Evolutionary conservation across 2,329 filamentous ascomycete species (phyloP).

Genomic region (Colletotrichum filicis): DNA sequence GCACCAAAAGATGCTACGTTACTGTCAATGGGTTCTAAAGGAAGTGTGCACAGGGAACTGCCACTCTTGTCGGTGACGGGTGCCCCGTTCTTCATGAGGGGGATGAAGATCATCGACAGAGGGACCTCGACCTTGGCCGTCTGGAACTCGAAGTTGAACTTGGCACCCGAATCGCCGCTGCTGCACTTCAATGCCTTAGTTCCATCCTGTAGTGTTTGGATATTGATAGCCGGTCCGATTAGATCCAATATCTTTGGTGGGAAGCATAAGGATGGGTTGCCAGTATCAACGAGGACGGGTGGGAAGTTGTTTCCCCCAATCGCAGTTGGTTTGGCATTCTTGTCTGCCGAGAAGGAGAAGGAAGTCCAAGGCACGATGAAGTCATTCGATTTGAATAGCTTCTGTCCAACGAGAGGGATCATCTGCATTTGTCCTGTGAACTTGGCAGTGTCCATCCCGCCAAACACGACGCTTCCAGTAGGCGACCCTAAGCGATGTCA

Average conservation of each 20-base stretch:
- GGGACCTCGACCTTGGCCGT: constrained; percentile 1
- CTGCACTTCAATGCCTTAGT: neutral
- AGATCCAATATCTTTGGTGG: neutral
- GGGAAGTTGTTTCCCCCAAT: neutral
- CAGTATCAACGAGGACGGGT: neutral
- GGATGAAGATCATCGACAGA: constrained; percentile 2
- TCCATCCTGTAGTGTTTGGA: neutral
- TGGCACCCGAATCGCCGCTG: neutral
- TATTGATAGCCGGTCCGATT: neutral
- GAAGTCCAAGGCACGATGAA: neutral
- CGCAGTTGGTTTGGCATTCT: neutral
- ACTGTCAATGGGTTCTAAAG: neutral
- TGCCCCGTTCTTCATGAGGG: neutral
- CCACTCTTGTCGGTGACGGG: neutral
- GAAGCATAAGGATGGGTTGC: neutral
- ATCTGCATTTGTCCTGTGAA: neutral
- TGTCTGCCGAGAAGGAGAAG: neutral
- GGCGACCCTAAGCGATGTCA: neutral
- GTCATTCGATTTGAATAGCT: neutral
- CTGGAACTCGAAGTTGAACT: neutral
- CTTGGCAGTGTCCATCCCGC: neutral
- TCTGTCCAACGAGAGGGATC: neutral
- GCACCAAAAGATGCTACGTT: neutral
- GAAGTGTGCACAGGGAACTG: neutral
- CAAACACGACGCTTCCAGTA: neutral